A percentile compares a stretch with the other conserved stretches of the same genome.
phyloP scores from a whole-genome alignment of 2,329 filamentous ascomycete genomes.

The Fusarium sp. region DNA sequence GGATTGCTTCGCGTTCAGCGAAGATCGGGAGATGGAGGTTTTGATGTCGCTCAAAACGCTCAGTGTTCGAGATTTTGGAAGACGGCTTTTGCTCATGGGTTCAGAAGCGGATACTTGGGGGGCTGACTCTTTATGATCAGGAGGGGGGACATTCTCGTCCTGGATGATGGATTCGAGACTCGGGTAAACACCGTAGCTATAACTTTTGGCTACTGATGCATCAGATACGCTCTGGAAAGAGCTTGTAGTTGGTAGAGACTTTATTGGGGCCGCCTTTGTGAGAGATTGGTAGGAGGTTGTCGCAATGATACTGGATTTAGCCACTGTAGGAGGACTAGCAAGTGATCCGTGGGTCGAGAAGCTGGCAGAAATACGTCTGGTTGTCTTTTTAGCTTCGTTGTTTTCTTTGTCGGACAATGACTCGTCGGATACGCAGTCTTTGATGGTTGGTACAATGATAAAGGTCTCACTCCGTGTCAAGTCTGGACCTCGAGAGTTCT shows the following conservation, averaged over 20 bases:
- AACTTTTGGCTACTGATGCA: constrained; percentile 20
- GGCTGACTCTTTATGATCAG: constrained; percentile 2
- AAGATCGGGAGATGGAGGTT: constrained; percentile 58
- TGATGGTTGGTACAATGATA: constrained; percentile 54
- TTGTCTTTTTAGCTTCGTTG: constrained; percentile 28
- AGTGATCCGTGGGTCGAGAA: constrained; percentile 47
- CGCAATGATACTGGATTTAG: constrained; percentile 48
- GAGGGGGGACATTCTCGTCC: constrained; percentile 50
- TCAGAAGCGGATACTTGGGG: neutral
- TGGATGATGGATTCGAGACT: constrained; percentile 25
- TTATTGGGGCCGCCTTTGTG: constrained; percentile 6
- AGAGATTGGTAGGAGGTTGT: constrained; percentile 37
- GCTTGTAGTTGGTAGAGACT: constrained; percentile 32
- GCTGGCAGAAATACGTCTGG: constrained; percentile 51
- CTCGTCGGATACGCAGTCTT: constrained; percentile 51
- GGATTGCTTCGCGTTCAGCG: constrained; percentile 38
- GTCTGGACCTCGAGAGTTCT: constrained; percentile 54
- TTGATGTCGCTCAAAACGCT: constrained; percentile 61
- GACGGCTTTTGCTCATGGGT: constrained; percentile 40
- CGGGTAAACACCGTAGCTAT: constrained; percentile 30
- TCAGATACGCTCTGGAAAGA: constrained; percentile 33
- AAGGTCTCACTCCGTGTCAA: constrained; percentile 54
- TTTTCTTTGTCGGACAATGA: constrained; percentile 22
- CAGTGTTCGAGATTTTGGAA: constrained; percentile 63
- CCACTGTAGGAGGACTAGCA: constrained; percentile 50